phyloP scores from a whole-genome alignment of 2,329 filamentous ascomycete genomes.

The Phialophora expanda region DNA sequence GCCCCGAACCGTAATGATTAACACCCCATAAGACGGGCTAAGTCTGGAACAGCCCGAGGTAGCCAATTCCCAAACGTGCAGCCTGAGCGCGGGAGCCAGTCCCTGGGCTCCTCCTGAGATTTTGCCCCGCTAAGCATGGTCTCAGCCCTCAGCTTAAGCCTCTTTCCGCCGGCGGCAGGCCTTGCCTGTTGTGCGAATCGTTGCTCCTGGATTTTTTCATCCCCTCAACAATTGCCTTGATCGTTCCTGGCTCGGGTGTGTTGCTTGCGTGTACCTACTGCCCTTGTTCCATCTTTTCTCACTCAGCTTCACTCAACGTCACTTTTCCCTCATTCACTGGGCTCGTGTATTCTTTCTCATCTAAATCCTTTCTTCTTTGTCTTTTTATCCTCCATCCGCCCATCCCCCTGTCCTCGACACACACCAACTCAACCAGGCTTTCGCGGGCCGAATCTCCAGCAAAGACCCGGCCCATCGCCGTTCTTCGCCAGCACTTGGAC shows the following conservation, averaged over 20 bases:
- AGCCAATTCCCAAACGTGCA: slow-evolving; percentile 1
- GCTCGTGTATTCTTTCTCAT: slow-evolving; percentile 17
- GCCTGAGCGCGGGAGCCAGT: not conserved
- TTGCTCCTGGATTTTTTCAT: not conserved
- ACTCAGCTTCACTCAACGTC: slow-evolving; percentile 3
- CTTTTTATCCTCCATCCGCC: slow-evolving; percentile 2
- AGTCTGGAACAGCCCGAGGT: not conserved
- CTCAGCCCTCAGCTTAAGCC: not conserved
- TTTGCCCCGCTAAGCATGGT: not conserved
- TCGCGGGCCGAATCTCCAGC: not conserved
- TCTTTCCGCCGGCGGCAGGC: slow-evolving; percentile 2
- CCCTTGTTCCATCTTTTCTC: slow-evolving; percentile 11
- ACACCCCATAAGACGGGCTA: slow-evolving; percentile 1
- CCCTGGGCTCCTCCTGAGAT: not conserved
- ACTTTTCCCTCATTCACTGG: slow-evolving; percentile 8
- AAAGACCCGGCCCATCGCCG: not conserved
- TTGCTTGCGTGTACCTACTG: not conserved
- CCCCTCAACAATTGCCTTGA: not conserved
- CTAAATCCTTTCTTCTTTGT: slow-evolving; percentile 1
- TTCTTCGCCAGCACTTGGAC: not conserved
- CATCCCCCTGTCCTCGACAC: not conserved
- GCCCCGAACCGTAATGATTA: slow-evolving; percentile 9
- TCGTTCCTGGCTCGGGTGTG: not conserved
- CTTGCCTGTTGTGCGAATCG: not conserved
- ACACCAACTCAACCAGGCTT: not conserved